phyloP scores from a whole-genome alignment of 768 basidiomycete genomes.

The Suillus variegatus region DNA sequence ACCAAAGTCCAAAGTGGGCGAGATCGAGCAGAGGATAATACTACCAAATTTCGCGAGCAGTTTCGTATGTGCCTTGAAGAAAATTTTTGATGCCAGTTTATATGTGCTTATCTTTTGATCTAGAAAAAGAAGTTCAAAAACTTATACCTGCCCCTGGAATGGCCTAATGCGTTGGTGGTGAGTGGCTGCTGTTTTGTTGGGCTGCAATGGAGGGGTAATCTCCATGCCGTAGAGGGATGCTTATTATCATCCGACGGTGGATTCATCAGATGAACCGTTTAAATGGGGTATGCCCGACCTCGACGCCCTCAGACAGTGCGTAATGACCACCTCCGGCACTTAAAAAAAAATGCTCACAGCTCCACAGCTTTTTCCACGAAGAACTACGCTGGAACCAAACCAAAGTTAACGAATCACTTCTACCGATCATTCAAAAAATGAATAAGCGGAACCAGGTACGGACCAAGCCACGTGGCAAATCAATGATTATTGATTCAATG shows the following conservation, averaged over 20 bases:
- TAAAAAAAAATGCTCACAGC: slow-evolving; percentile 17
- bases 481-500: slow-evolving; percentile 7
- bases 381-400: slow-evolving; percentile 81
- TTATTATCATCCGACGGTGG: slow-evolving; percentile 90
- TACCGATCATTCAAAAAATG: slow-evolving; percentile 91
- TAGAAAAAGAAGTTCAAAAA: slow-evolving; percentile 91
- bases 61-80: slow-evolving; percentile 63
- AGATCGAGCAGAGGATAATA: slow-evolving; percentile 73
- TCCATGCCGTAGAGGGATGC: slow-evolving; percentile 69
- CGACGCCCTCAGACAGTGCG: slow-evolving; percentile 83
- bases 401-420: slow-evolving; percentile 89
- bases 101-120: slow-evolving; percentile 14
- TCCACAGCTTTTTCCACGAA: slow-evolving; percentile 61
- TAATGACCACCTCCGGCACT: slow-evolving; percentile 13
- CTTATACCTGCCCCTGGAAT: slow-evolving; percentile 77
- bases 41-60: slow-evolving; percentile 77
- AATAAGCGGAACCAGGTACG: slow-evolving; percentile 75
- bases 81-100: slow-evolving; percentile 10
- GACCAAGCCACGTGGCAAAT: neutral
- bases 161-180: slow-evolving; percentile 93
- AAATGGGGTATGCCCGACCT: slow-evolving; percentile 98
- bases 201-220: slow-evolving; percentile 4
- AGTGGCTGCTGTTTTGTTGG: slow-evolving; percentile 28
- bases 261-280: slow-evolving; percentile 90
- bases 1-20: slow-evolving; percentile 85